These are phyloP conservation scores for Diplodia mutila DNA, from an alignment of 2,329 filamentous ascomycete genomes.

Conservation along the genomic window DNA sequence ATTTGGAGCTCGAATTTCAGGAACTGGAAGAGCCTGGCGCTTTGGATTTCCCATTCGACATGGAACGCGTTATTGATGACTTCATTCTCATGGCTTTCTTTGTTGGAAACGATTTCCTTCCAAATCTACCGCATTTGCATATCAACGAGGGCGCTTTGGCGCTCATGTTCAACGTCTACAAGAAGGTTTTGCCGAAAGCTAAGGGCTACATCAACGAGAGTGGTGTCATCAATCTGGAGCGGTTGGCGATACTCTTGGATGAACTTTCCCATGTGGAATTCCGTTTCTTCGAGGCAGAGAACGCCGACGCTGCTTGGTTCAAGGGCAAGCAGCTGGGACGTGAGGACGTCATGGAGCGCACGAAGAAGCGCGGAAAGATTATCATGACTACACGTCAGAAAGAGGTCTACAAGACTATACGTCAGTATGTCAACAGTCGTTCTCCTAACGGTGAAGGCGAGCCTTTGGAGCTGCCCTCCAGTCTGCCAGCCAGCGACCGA, in stretches of 20 bases:
- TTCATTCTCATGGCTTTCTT: constrained; percentile 99
- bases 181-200: constrained; percentile 80
- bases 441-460: constrained; percentile 46
- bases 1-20: constrained; percentile 95
- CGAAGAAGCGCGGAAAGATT: constrained; percentile 64
- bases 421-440: constrained; percentile 77
- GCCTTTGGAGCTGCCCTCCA: constrained; percentile 73
- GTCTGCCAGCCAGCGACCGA: constrained; percentile 80
- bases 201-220: constrained; percentile 96
- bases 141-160: constrained; percentile 98
- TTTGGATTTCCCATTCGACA: constrained; percentile 80
- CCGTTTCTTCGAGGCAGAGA: constrained; percentile 89
- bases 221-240: constrained; percentile 84
- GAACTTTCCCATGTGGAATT: constrained; percentile 88
- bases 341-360: constrained; percentile 66
- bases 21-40: constrained; percentile 76
- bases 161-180: constrained; percentile 97
- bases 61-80: constrained; percentile 97
- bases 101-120: constrained; percentile 98
- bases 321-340: constrained; percentile 80
- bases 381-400: constrained; percentile 80
- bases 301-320: constrained; percentile 88
- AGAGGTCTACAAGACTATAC: constrained; percentile 78
- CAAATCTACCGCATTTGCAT: constrained; percentile 92
- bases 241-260: constrained; percentile 76